Percentiles rank a stretch among this genome's conserved stretches.
phyloP scores from a whole-genome alignment of 139 green algal species.

The Nannochloris sp. region DNA sequence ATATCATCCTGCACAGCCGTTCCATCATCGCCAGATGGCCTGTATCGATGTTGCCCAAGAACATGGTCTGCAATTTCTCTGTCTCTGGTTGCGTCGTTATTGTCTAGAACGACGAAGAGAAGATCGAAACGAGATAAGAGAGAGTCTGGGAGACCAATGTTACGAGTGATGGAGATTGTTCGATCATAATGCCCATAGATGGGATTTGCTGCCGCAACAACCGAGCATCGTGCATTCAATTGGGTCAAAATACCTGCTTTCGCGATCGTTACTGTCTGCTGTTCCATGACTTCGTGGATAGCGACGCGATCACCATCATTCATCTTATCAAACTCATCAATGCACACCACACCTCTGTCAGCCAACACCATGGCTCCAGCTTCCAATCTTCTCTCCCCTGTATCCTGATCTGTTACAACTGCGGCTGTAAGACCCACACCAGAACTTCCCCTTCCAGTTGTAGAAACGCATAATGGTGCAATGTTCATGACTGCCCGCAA shows the following conservation, averaged over 20 bases:
- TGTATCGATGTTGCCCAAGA: conserved; percentile 85
- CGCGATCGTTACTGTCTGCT: conserved; percentile 97
- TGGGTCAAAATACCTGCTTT: conserved; percentile 95
- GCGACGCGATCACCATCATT: conserved; percentile 91
- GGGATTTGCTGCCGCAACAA: conserved; percentile 62
- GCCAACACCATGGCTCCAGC: conserved; percentile 97
- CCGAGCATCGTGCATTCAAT: conserved; percentile 90
- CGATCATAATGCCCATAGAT: conserved; percentile 56
- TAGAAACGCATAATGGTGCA: conserved; percentile 84
- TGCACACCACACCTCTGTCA: conserved; percentile 95
- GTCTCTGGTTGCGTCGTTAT: conserved; percentile 69
- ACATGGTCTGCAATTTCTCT: conserved; percentile 67
- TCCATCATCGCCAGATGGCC: conserved; percentile 57
- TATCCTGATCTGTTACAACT: conserved; percentile 84
- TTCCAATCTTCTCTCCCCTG: conserved; percentile 89
- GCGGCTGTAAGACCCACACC: conserved; percentile 96
- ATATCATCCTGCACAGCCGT: conserved; percentile 28
- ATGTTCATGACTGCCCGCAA: conserved; percentile 91
- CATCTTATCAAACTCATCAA: conserved; percentile 99
- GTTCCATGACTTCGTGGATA: conserved; percentile 98
- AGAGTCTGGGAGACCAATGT: conserved; percentile 95
- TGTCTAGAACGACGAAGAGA: conserved; percentile 94
- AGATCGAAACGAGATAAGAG: conserved; percentile 97
- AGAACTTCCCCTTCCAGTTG: conserved; percentile 89
- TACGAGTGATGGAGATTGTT: conserved; percentile 68